Evolutionary conservation across 495 filamentous ascomycete genomes (phyloP), one percentile per base, ranked within the genome.

Genomic region (Penicillium samsonianum): DNA sequence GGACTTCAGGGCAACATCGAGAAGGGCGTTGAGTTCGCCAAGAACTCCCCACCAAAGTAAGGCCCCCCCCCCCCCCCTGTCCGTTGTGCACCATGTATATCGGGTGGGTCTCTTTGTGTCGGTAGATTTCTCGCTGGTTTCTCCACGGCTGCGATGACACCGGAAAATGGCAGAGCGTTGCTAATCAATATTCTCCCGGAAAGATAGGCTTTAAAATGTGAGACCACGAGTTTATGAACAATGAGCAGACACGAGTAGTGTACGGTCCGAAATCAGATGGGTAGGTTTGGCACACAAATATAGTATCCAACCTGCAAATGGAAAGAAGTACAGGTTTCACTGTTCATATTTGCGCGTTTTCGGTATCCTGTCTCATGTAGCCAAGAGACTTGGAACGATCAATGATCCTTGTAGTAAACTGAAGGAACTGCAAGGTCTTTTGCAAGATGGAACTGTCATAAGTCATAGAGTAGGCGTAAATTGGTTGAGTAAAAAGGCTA

Each of bases 1-100:
- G 94, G 84, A 52, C 81, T 98, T 30, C 89, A 91, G 82, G 87
- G 83, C 79, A 98, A 96, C 77, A 96, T 98, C 67, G 75, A 83
- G 64, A 97, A 97, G 84, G 94, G 94, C 65, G 78, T 97, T 63
- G 86, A 88, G 65, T 98, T 98, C 70, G 84, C 82, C 69, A 83
- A 92, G 83, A 92, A 87, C 80, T 84, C 92, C 61, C 84, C 89
- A 61, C 80, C 84, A 83, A 87, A 86, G 84, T 87, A 80, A 84
- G 80, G 68, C 61, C 62, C 63, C 65, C 65, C 63, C 12, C 3
- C 4, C 56, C 49, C 60, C 63, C 65, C 51, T 33, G 57, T 58
- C 38, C 53, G 54, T 67, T 22, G 57, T 44, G 40, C 48, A 56
- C 53, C 2, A 4, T 12, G 20, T 35, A 45, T 33, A 26, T 38